phyloP scores from a whole-genome alignment of 2,329 filamentous ascomycete species.

The Penicillium sp. region DNA sequence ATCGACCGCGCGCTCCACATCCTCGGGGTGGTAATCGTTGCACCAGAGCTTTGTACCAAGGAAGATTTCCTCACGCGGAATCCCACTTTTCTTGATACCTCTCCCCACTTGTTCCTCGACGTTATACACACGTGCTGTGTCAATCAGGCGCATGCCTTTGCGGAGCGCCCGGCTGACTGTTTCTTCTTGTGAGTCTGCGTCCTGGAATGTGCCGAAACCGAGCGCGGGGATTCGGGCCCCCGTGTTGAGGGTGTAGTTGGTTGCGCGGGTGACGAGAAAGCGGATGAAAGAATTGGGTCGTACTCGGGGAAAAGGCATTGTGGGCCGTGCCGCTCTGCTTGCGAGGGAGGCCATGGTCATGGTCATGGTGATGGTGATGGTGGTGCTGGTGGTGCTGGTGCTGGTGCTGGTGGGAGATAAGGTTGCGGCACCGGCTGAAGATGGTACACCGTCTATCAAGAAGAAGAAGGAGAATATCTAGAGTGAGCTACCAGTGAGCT shows the following conservation, averaged over 20 bases:
- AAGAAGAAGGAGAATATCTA: no score
- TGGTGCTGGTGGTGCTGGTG: no score
- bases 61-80: slow-evolving; percentile 52
- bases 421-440: no score
- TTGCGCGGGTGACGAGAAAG: not conserved
- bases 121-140: slow-evolving; percentile 42
- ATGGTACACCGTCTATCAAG: no score
- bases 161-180: slow-evolving; percentile 46
- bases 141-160: slow-evolving; percentile 43
- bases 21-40: slow-evolving; percentile 59
- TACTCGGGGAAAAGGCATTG: no score
- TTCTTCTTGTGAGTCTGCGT: slow-evolving; percentile 48
- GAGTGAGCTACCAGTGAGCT: no score
- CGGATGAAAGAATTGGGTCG: no score
- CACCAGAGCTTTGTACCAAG: slow-evolving; percentile 66
- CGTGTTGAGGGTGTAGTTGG: slow-evolving; percentile 57
- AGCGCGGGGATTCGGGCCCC: slow-evolving; percentile 62
- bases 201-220: slow-evolving; percentile 58
- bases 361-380: no score
- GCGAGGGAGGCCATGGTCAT: no score
- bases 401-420: no score
- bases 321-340: no score
- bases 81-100: slow-evolving; percentile 64
- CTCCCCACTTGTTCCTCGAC: slow-evolving; percentile 64
- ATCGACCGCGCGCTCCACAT: slow-evolving; percentile 64